phyloP scores from a whole-genome alignment of 164 flowering plant species.

The Vitis rotundifolia region DNA sequence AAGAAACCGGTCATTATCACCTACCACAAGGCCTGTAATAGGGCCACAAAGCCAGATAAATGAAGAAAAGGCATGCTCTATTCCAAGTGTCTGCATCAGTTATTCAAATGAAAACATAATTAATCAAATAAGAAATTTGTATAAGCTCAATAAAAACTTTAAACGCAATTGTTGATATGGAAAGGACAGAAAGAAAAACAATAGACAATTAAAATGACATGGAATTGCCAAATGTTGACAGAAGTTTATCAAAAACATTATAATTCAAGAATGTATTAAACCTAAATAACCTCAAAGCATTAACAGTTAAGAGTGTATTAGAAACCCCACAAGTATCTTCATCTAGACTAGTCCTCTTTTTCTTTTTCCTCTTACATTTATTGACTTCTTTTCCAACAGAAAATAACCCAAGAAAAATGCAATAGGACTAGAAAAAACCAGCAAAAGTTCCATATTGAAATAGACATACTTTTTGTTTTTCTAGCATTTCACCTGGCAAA shows the following conservation, averaged over 20 bases:
- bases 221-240: not conserved
- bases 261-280: not conserved
- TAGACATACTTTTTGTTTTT: not conserved
- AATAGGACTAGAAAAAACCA: not conserved
- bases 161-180: not conserved
- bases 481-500: not conserved
- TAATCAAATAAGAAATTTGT: constrained; percentile 1
- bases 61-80: constrained; percentile 92
- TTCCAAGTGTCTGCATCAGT: constrained; percentile 90
- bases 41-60: constrained; percentile 99
- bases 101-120: constrained; percentile 9
- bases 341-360: not conserved
- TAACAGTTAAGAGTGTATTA: not conserved
- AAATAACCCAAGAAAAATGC: not conserved
- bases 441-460: not conserved
- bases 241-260: not conserved
- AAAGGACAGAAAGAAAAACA: not conserved
- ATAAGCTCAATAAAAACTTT: not conserved
- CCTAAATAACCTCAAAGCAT: not conserved
- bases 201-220: not conserved
- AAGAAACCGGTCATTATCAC: constrained; percentile 26
- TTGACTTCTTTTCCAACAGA: not conserved
- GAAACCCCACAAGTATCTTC: not conserved
- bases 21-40: constrained; percentile 98
- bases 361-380: not conserved